Percentiles rank a stretch among this genome's conserved stretches.
These are phyloP conservation scores for Sporothrix mexicana DNA, from an alignment of 2,329 filamentous ascomycete genomes.

Conservation along the genomic window DNA sequence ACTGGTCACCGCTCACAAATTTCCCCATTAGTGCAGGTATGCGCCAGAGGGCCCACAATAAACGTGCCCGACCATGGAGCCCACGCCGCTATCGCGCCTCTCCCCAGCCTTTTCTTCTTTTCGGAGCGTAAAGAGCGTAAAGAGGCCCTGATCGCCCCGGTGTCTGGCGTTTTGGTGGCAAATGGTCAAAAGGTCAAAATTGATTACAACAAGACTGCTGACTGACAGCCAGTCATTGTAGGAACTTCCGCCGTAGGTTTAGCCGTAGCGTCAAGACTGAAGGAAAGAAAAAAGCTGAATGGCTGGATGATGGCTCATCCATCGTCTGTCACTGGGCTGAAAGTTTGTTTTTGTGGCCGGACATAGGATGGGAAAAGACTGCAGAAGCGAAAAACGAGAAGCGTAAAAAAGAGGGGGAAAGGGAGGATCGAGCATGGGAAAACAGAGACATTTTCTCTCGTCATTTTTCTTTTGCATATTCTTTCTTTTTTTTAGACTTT, in stretches of 20 bases:
- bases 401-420: constrained; percentile 15
- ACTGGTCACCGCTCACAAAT: neutral
- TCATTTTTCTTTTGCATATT: neutral
- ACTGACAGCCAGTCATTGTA: neutral
- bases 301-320: neutral
- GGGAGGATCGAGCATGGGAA: neutral
- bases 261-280: constrained; percentile 7
- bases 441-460: neutral
- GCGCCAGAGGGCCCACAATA: constrained; percentile 16
- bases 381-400: no score
- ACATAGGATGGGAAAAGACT: neutral
- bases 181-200: neutral
- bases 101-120: constrained; percentile 14
- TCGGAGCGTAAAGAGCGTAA: no score
- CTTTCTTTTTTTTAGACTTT: neutral
- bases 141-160: neutral
- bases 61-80: neutral
- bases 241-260: no score
- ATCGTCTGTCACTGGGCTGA: constrained; percentile 2
- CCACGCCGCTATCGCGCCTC: constrained; percentile 21
- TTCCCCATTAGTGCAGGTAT: no score
- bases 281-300: no score
- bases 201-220: neutral
- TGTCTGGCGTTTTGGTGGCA: neutral
- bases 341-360: neutral